A percentile compares a stretch with the other conserved stretches of the same genome.
Conservation (phyloP, 2,329 filamentous ascomycete species). For the Fusarium napiforme region DNA sequence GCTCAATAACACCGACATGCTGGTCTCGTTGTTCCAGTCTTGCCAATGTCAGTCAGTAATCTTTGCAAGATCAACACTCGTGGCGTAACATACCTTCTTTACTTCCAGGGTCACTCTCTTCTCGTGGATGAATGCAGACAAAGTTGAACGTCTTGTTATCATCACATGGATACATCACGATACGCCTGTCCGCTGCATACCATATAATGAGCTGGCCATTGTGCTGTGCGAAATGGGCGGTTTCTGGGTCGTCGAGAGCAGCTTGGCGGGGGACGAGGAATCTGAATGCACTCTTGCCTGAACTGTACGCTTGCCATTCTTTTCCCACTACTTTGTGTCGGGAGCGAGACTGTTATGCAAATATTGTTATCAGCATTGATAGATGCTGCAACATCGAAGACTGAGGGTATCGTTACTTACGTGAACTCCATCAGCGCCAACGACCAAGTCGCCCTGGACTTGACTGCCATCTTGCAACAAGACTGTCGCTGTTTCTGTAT, state of each 20-base stretch:
- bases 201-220: slow-evolving; percentile 48
- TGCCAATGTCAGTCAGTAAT: neutral
- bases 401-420: slow-evolving; percentile 38
- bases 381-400: no score
- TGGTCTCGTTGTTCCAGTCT: slow-evolving; percentile 4
- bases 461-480: slow-evolving; percentile 57
- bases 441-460: slow-evolving; percentile 59
- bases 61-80: accelerated
- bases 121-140: slow-evolving; percentile 61
- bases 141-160: slow-evolving; percentile 60
- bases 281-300: slow-evolving; percentile 65
- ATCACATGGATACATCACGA: slow-evolving; percentile 60
- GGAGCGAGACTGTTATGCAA: neutral
- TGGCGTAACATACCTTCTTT: neutral
- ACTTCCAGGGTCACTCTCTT: neutral
- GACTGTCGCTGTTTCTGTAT: slow-evolving; percentile 53
- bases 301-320: slow-evolving; percentile 48
- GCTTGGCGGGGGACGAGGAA: slow-evolving; percentile 60
- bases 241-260: slow-evolving; percentile 47
- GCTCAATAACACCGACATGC: slow-evolving; percentile 43
- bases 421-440: slow-evolving; percentile 67
- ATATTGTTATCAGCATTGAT: no score
- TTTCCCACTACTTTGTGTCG: slow-evolving; percentile 12
- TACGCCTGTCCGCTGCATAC: slow-evolving; percentile 54
- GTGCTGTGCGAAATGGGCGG: slow-evolving; percentile 18